Conservation (phyloP, 1,284 basidiomycete species). For the Melampsora abietis-canadensis region DNA sequence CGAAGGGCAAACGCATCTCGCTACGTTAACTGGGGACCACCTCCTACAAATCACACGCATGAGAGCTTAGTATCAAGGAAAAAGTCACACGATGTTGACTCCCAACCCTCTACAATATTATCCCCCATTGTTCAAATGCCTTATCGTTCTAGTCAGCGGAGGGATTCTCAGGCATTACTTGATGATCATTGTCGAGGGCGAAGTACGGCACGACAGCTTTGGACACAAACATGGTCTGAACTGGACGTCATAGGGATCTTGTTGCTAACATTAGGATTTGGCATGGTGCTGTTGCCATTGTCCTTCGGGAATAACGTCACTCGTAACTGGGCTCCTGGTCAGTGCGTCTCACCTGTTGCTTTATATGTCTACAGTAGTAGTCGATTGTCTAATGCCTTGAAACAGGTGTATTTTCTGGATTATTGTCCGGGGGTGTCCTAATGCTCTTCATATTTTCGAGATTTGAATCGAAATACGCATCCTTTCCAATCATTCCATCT, state of each 20-base stretch:
- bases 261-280: constrained; percentile 48
- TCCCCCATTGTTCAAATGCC: too few relatives aligned
- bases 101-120: too few relatives aligned
- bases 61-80: background rate
- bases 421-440: constrained; percentile 45
- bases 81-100: too few relatives aligned
- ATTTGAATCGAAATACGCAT: constrained; percentile 47
- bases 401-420: constrained; percentile 45
- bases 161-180: too few relatives aligned
- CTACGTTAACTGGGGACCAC: constrained; percentile 15
- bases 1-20: constrained; percentile 27
- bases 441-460: constrained; percentile 48
- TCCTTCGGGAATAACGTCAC: constrained; percentile 47
- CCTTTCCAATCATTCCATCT: constrained; percentile 48
- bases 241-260: constrained; percentile 49
- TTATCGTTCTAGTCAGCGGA: too few relatives aligned
- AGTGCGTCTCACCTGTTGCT: constrained; percentile 18
- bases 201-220: background rate
- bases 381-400: background rate
- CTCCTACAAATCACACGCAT: background rate
- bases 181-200: too few relatives aligned
- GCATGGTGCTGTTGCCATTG: constrained; percentile 48
- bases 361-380: background rate
- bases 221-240: constrained; percentile 44
- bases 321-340: constrained; percentile 48